Base-by-base conservation (phyloP, 345 rosid genomes). In the Arabis hirsuta region DNA sequence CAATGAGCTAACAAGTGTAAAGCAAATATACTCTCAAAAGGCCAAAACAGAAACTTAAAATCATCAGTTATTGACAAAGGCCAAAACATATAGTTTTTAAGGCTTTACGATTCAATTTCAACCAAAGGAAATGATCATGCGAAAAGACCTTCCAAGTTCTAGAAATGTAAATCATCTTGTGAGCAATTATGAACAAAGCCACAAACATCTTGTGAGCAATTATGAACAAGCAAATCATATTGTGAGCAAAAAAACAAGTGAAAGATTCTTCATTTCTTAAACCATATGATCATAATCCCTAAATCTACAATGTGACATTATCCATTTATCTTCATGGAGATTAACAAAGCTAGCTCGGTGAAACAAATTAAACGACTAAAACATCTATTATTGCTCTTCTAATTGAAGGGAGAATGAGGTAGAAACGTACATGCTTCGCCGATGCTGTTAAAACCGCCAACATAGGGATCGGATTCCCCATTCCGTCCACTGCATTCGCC, bases 361-460 rank as follows among this genome's bases (percentile, higher is more conserved):
- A 63, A n/a, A 29, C 10, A 57, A 10, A 34, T 11, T 14, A 1
- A 22, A 2, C 24, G 24, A 22, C 24, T 22, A 22, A 1, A 22
- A 22, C 24, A 22, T 22, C 24, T 22, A 22, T 1, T 1, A 22
- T 22, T 22, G 24, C 24, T 22, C 24, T 22, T 22, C 24, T 2
- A 22, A 22, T 8, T 9, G 45, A 52, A 51, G 36, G 36, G 24
- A 51, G 44, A 38, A 39, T 2, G 59, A 48, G 9, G 38, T 22
- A 26, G 2, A 62, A 2, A 54, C 93, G 80, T 76, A 92, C 92
- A 89, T 87, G 96, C 83, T 89, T 92, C 45, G 96, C 86, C 29
- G 96, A 73, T 22, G 96, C 82, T 84, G 74, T 87, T 47, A 91
- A 82, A 75, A 87, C 89, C 59, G 96, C 84, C 52, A 96, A 89